Conservation (phyloP, 345 rosid species). For the Populus tremula region DNA sequence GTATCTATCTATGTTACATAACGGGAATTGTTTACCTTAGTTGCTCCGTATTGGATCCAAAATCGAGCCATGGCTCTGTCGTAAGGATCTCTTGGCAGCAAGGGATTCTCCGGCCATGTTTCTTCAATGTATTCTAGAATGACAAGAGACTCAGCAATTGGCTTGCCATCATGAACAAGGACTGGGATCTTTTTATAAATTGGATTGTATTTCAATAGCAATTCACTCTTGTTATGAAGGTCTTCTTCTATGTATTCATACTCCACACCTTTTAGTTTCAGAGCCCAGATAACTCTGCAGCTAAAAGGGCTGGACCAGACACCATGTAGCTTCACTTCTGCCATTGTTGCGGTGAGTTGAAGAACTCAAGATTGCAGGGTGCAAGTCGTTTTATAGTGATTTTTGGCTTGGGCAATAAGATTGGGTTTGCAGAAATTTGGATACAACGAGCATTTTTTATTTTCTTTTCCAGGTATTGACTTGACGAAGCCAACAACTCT, state of each 20-base stretch:
- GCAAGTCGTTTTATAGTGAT: not conserved
- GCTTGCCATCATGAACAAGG: too few relatives aligned
- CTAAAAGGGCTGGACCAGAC: conserved; percentile 7
- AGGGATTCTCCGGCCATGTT: not conserved
- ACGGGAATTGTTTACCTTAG: not conserved
- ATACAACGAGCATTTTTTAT: too few relatives aligned
- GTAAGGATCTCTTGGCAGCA: conserved; percentile 8
- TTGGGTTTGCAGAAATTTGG: too few relatives aligned
- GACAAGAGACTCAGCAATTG: too few relatives aligned
- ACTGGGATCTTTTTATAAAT: conserved; percentile 1
- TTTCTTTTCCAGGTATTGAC: too few relatives aligned
- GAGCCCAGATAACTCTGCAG: conserved; percentile 9
- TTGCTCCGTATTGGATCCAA: conserved; percentile 5
- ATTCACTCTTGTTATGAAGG: conserved; percentile 1
- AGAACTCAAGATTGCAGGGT: not conserved
- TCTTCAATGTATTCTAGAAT: too few relatives aligned
- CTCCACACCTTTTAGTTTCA: conserved; percentile 9
- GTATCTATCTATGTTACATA: too few relatives aligned
- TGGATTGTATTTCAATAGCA: conserved; percentile 13
- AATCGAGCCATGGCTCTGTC: conserved; percentile 12
- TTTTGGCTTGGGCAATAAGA: not conserved
- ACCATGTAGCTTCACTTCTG: conserved; percentile 17
- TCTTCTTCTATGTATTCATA: conserved; percentile 9
- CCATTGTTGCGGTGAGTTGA: not conserved
- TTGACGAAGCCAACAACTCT: too few relatives aligned